These are phyloP conservation scores for Sphaerulina populicola DNA, from an alignment of 2,329 filamentous ascomycete genomes.

Conservation along the genomic window DNA sequence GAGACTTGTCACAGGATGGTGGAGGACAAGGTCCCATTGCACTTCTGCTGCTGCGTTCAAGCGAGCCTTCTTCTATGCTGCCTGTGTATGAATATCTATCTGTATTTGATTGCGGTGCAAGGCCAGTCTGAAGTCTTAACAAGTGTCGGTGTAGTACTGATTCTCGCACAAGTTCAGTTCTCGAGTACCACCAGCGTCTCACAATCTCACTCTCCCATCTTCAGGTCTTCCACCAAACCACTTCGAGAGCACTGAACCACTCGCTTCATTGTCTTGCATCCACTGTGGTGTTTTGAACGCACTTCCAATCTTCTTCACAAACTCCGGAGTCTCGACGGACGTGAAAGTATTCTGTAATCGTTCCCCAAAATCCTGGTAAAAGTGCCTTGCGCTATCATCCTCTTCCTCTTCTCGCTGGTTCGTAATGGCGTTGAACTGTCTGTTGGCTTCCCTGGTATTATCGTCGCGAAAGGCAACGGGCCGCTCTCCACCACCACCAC, in stretches of 20 bases:
- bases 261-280: conserved; percentile 45
- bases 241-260: conserved; percentile 22
- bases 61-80: conserved; percentile 3
- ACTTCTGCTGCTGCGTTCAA: conserved; percentile 12
- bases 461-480: conserved; percentile 11
- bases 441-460: conserved; percentile 22
- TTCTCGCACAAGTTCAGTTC: no score
- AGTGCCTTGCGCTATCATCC: conserved; percentile 54
- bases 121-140: not conserved
- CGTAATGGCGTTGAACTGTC: conserved; percentile 29
- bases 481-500: conserved; percentile 4
- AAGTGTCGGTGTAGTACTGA: no score
- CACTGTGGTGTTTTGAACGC: conserved; percentile 70
- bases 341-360: conserved; percentile 90
- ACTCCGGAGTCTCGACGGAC: conserved; percentile 68
- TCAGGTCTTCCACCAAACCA: conserved; percentile 32
- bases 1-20: conserved; percentile 5
- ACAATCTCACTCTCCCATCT: conserved; percentile 29
- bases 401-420: conserved; percentile 42
- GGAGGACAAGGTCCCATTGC: not conserved
- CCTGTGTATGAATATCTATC: conserved; percentile 1
- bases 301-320: conserved; percentile 57
- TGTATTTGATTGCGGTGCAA: not conserved
- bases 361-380: conserved; percentile 75
- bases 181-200: not conserved